Evolutionary conservation across 2,329 filamentous ascomycete species (phyloP), one percentile per base, ranked within the genome.

Genomic region (Sarocladium strictum): DNA sequence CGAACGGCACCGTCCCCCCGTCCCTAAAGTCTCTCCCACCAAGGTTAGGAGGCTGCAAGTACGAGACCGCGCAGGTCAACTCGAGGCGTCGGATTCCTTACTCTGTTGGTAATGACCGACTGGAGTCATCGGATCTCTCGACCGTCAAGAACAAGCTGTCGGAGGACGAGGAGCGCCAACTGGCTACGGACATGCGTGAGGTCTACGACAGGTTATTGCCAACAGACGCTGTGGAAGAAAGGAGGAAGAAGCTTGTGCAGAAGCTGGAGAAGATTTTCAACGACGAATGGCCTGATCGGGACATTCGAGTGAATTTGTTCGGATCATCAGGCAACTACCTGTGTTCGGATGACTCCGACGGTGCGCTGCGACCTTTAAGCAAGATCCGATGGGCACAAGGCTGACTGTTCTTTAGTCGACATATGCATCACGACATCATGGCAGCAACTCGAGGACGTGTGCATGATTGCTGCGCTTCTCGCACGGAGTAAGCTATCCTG

Each of bases 301-400:
- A 95, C 58, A 97, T 97, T 65, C 85, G 83, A 61, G 94, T 97
- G 33, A 87, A 94, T 68, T 84, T 97, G 15, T 99, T 99, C 78
- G 94, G 94, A n/a, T 97, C 94, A 4, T 97, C 94, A 3, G 94
- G 94, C 49, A 99, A 99, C 70, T 75, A 94, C 68, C 76, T 99
- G 55, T 97, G 91, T 71, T 96, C 93, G 32, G 92, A 90, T 69
- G 91, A 97, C 66, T 99, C 94, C 53, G 94, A 99, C 75, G 90
- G 91, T 96, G 76, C 63, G 85, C 76, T 15, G 14, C 53, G 24
- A 32, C 14, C 43, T 24, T 33, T 5, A n/a, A n/a, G n/a, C n/a
- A n/a, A n/a, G n/a, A n/a, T 33, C 11, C 21, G 11, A 11, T 4
- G 15, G 5, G 17, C 12, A 10, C 43, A 27, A 23, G 9, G 47